phyloP scores from a whole-genome alignment of 768 basidiomycete genomes.

The Boletus pseudopeckii region DNA sequence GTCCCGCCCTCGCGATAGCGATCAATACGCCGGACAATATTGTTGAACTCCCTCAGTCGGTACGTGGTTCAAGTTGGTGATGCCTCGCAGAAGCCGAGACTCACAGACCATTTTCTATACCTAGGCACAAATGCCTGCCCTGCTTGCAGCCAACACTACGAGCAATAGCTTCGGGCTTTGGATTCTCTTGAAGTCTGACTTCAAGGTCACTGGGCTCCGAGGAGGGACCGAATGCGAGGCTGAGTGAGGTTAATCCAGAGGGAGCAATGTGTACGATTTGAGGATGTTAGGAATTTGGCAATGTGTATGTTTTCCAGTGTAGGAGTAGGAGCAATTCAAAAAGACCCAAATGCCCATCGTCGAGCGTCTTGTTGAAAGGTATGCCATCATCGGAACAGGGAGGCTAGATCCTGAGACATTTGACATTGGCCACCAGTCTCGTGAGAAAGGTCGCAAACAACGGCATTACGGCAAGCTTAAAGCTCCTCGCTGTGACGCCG shows the following conservation, averaged over 20 bases:
- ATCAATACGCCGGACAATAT: not conserved
- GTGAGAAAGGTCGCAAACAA: no score
- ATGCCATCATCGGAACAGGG: no score
- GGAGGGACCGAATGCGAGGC: not conserved
- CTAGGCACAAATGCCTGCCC: not conserved
- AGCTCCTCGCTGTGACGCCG: no score
- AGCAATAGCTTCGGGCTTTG: conserved; percentile 1
- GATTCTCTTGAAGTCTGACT: not conserved
- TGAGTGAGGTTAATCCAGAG: not conserved
- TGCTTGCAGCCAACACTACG: not conserved
- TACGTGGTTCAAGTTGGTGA: not conserved
- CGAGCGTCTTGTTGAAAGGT: no score
- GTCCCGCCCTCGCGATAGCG: not conserved
- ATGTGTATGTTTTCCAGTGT: not conserved
- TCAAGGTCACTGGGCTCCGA: not conserved
- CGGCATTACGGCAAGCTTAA: no score
- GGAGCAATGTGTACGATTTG: no score
- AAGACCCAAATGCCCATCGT: no score
- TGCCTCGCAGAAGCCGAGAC: not conserved
- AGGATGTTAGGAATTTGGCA: not conserved
- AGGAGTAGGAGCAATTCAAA: no score
- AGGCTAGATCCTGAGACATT: no score
- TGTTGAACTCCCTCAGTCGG: not conserved
- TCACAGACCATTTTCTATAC: not conserved
- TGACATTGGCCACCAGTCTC: no score